Evolutionary conservation across 352 stramenopile genomes (phyloP), one percentile per base, ranked within the genome.

Genomic region (Globisporangium middletonii): DNA sequence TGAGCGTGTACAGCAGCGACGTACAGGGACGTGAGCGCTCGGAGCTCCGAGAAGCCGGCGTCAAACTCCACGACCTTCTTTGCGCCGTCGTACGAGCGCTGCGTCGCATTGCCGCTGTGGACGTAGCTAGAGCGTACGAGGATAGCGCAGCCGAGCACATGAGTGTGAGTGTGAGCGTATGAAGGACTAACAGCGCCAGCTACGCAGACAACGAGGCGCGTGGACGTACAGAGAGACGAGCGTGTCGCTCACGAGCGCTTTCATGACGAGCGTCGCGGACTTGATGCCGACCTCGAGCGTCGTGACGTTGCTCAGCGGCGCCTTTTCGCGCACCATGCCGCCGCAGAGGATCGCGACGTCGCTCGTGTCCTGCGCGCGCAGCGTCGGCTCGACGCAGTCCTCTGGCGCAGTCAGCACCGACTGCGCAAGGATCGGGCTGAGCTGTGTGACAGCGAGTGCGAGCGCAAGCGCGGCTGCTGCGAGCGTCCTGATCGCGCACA

Each of bases 241-340:
- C 44, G 58, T 55, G 43, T 59, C 51, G 51, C 50, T 64, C 58
- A 64, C 58, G 44, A 64, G 58, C n/a, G 58, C 45, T 38, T 53
- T 58, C 33, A 64, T 44, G 23, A 53, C 16, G 35, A 64, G 51
- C 27, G 50, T 53, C 44, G 45, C 43, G 2, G 58, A 52, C 12
- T 50, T 43, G 33, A 64, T 26, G 37, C 45, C 58, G 44, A 64
- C 44, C 11, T 64, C 43, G 51, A 64, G 58, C 19, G 41, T 45
- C 44, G 23, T 26, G 44, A 64, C 27, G n/a, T 44, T 51, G 18
- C 35, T 53, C 50, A 64, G 52, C 18, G 43, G 51, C 12, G 53
- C 50, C 12, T 48, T 46, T 12, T 53, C 51, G 11, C 45, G 43
- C 51, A 54, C 35, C 0, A 26, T 1, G 23, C 46, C 27, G 51